Evolutionary conservation across 352 stramenopile species (phyloP), one percentile per base, ranked within the genome.

Genomic region (Globisporangium viniferum): DNA sequence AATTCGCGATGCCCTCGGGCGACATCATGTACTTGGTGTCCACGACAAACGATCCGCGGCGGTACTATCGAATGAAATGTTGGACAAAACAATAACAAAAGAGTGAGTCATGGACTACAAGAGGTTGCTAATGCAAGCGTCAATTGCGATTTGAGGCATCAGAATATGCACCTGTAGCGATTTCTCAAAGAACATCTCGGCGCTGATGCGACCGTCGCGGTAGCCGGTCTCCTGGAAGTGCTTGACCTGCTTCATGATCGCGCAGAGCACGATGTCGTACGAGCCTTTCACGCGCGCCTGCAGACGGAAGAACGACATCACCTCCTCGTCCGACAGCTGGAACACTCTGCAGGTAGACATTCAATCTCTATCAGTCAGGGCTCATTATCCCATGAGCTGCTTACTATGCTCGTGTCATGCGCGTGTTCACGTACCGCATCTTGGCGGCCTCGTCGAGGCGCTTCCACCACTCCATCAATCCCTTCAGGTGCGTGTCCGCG

Each of bases 141-240:
- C 18, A 51, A 51, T 33, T 33, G 0, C 29, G 29, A 33, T 33
- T 33, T 33, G 29, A 33, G 29, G 8, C 18, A 20, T 22, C 22
- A 22, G 3, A 35, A 57, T n/a, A 31, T 69, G 15, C 66, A 86
- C 78, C 76, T 77, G 59, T 3, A 94, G 69, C 12, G 74, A 75
- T 15, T 83, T 67, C 60, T 96, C 88, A 61, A 92, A 91, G 24
- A 69, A 69, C 2, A 94, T 71, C 69, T 98, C 94, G 4, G 76
- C 73, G 7, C 73, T 64, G 29, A 88, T 84, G 55, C 90, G 79
- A 22, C 89, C 92, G 77, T 98, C 95, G 5, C 79, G 79, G 77
- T 98, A 98, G 12, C 86, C 82, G 12, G 95, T 98, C 5, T 93
- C 70, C 4, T 85, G 62, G 71, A 98, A 98, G 66, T 98, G 85